A percentile compares a stretch with the other conserved stretches of the same genome.
Evolutionary conservation across 106 monocot species (phyloP).

Genomic region (Allium sativum): DNA sequence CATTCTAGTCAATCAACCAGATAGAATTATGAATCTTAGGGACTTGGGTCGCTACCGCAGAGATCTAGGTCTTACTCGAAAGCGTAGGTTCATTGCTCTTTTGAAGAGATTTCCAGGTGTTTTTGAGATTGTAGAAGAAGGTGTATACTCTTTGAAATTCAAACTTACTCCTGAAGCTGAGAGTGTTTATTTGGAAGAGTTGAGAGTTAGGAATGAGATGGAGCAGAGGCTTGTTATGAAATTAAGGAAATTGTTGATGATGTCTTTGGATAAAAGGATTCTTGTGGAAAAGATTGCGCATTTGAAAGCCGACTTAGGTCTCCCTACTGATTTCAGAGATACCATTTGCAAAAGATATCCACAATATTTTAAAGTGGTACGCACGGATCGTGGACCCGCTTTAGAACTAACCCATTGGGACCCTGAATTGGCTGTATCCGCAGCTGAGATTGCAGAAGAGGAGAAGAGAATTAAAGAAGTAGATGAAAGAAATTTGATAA

Average conservation of each 20-base stretch:
- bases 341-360: constrained; percentile 78
- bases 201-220: constrained; percentile 70
- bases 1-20: constrained; percentile 87
- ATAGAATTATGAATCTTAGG: constrained; percentile 72
- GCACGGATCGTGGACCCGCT: constrained; percentile 74
- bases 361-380: constrained; percentile 73
- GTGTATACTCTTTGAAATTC: constrained; percentile 82
- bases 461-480: constrained; percentile 58
- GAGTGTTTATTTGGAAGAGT: constrained; percentile 68
- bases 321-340: constrained; percentile 61
- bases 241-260: constrained; percentile 87
- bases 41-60: constrained; percentile 63
- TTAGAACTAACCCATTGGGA: constrained; percentile 89
- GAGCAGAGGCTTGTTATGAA: constrained; percentile 51
- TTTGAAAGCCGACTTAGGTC: constrained; percentile 66
- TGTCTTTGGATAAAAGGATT: constrained; percentile 82
- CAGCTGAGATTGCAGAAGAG: constrained; percentile 62
- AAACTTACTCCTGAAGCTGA: constrained; percentile 75
- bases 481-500: constrained; percentile 76
- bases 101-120: constrained; percentile 80
- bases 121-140: constrained; percentile 90
- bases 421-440: constrained; percentile 64
- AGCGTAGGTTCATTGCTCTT: constrained; percentile 83
- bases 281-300: constrained; percentile 81
- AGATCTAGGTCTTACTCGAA: constrained; percentile 78